Base-by-base conservation (phyloP, 2,329 filamentous ascomycete species). In the Blumeria graminis region DNA sequence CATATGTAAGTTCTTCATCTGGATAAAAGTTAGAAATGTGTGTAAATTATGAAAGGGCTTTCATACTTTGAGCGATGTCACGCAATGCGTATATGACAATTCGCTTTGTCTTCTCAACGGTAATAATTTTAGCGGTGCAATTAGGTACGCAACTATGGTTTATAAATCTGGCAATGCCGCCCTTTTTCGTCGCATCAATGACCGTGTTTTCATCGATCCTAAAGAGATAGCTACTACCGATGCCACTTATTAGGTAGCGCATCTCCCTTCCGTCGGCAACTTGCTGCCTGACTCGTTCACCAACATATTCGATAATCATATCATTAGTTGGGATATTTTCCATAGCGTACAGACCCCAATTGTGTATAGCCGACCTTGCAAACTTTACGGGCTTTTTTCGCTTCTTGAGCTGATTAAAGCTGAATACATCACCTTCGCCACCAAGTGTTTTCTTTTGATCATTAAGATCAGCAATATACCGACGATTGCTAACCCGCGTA, bases 291-390 rank as follows among this genome's bases (percentile, higher is more conserved):
- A 98, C 88, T 69, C 94, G 92, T 71, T 98, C 92, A 59, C 92
- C 92, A 10, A 98, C 92, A 67, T 98, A 98, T 71, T 98, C 92
- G 66, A 98, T 98, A 67, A 98, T 98, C 88, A 98, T 95, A 70
- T 98, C 92, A 68, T 94, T 93, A 68, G 90, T 88, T 58, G 84
- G 79, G 61, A 98, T 98, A 66, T 94, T 92, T 70, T 98, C 92
- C 75, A 95, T 90, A 3, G 92, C 89, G 66, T 98, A 98, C 33
- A 98, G 72, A 33, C 92, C 92, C 92, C 92, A 98, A 65, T 95
- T 96, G 71, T 98, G 92, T 64, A 98, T 98, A 50, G 92, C 92
- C 55, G 92, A 98, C 48, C 92, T 80, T 57, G 90, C 92, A 70
- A 98, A 98, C 67, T 93, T 92, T 68, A 98, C 92, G 1, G 90